Percentiles rank a stretch among this genome's conserved stretches.
These are phyloP conservation scores for Fusarium aywerte DNA, from an alignment of 2,329 filamentous ascomycete species.

Conservation along the genomic window DNA sequence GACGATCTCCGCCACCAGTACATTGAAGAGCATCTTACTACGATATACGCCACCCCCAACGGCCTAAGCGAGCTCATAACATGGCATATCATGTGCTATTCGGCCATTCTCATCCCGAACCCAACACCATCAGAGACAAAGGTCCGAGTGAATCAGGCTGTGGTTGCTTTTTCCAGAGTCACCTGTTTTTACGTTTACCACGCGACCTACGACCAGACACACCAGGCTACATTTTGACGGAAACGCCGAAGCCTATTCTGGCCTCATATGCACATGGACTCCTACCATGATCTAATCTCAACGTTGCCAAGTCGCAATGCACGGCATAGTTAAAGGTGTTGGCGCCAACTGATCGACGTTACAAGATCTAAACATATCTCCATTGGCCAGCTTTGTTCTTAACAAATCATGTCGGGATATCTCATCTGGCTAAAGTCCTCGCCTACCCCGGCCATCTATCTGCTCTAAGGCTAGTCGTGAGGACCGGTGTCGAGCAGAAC, in stretches of 20 bases:
- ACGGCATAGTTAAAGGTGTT: slow-evolving; percentile 11
- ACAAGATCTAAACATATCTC: slow-evolving; percentile 10
- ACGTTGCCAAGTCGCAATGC: slow-evolving; percentile 16
- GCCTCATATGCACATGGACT: slow-evolving; percentile 23
- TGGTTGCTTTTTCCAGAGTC: slow-evolving; percentile 5
- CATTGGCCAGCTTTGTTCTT: slow-evolving; percentile 26
- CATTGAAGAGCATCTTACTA: slow-evolving; percentile 11
- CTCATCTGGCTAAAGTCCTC: slow-evolving; percentile 9
- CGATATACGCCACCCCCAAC: slow-evolving; percentile 24
- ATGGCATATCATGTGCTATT: not conserved
- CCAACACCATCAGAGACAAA: slow-evolving; percentile 12
- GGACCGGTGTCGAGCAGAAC: slow-evolving; percentile 24
- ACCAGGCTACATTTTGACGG: not conserved
- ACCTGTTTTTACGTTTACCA: slow-evolving; percentile 6
- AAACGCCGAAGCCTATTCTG: slow-evolving; percentile 22
- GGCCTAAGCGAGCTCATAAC: not conserved
- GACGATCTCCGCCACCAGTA: slow-evolving; percentile 22
- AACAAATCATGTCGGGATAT: slow-evolving; percentile 5
- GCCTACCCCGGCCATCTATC: slow-evolving; percentile 1
- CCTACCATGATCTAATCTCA: not conserved
- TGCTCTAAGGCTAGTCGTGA: not conserved
- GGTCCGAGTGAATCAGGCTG: not conserved
- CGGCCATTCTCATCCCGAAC: not conserved
- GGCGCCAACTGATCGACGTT: slow-evolving; percentile 36
- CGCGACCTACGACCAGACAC: slow-evolving; percentile 6